Percentiles rank a stretch among this genome's conserved stretches.
Evolutionary conservation across 345 rosid genomes (phyloP).

Genomic region (Gossypium anomalum): DNA sequence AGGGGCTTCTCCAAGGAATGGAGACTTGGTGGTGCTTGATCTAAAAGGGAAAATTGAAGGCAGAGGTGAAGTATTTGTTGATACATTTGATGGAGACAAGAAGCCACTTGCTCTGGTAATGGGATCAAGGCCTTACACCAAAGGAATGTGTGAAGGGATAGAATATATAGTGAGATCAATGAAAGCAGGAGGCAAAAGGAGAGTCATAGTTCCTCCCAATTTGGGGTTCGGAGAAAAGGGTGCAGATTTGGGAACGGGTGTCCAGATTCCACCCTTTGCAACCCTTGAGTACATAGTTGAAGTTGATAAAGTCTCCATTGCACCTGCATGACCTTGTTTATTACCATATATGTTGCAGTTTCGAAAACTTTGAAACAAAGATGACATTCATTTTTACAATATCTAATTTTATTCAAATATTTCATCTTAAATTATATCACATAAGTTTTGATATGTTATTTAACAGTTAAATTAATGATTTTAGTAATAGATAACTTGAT

Average conservation of each 20-base stretch:
- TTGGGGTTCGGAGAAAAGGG: conserved; percentile 78
- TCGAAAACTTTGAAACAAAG: no score
- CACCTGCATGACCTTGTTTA: conserved; percentile 56
- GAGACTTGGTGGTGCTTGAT: conserved; percentile 80
- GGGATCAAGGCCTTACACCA: conserved; percentile 77
- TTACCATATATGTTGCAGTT: no score
- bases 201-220: conserved; percentile 62
- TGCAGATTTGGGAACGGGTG: conserved; percentile 54
- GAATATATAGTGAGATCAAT: conserved; percentile 66
- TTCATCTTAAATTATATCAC: no score
- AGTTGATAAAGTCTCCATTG: conserved; percentile 81
- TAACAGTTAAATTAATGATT: no score
- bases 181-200: conserved; percentile 85
- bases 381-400: no score
- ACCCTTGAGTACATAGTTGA: conserved; percentile 71
- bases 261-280: conserved; percentile 62
- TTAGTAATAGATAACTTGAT: no score
- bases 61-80: conserved; percentile 55
- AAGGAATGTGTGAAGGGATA: conserved; percentile 79
- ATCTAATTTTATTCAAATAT: no score
- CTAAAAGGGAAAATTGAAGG: conserved; percentile 63
- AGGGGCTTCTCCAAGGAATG: conserved; percentile 67
- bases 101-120: conserved; percentile 69
- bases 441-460: no score
- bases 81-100: conserved; percentile 53